These are phyloP conservation scores for Populus simonii DNA, from an alignment of 345 rosid species.

Conservation along the genomic window DNA sequence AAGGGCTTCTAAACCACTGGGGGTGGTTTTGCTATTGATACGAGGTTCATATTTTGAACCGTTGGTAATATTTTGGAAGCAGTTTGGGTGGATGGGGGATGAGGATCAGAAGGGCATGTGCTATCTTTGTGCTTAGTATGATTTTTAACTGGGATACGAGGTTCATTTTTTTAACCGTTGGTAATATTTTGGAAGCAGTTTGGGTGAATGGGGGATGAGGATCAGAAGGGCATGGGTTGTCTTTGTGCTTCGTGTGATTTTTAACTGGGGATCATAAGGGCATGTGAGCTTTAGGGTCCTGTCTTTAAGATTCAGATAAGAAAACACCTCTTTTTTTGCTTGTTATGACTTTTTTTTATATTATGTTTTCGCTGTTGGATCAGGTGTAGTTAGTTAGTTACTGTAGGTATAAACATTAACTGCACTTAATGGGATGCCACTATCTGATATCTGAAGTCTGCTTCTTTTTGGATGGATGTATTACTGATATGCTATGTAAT, in stretches of 20 bases:
- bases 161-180: too few relatives aligned
- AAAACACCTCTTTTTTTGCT: neutral
- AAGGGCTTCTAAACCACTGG: neutral
- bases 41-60: neutral
- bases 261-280: neutral
- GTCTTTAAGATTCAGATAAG: too few relatives aligned
- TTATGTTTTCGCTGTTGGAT: neutral
- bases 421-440: neutral
- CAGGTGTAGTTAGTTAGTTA: neutral
- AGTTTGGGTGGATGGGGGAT: neutral
- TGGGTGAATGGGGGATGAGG: too few relatives aligned
- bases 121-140: neutral
- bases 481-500: conserved; percentile 9
- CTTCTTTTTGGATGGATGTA: neutral
- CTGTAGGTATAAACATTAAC: neutral
- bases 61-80: neutral
- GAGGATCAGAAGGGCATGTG: neutral
- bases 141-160: too few relatives aligned
- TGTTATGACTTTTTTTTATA: neutral
- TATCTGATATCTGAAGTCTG: neutral
- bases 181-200: too few relatives aligned
- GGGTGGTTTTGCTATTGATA: neutral
- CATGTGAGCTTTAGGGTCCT: too few relatives aligned
- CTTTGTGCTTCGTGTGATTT: neutral
- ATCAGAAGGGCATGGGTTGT: neutral